A percentile compares a stretch with the other conserved stretches of the same genome.
These are phyloP conservation scores for Eucalyptus erythrocorys DNA, from an alignment of 345 rosid species.

Conservation along the genomic window DNA sequence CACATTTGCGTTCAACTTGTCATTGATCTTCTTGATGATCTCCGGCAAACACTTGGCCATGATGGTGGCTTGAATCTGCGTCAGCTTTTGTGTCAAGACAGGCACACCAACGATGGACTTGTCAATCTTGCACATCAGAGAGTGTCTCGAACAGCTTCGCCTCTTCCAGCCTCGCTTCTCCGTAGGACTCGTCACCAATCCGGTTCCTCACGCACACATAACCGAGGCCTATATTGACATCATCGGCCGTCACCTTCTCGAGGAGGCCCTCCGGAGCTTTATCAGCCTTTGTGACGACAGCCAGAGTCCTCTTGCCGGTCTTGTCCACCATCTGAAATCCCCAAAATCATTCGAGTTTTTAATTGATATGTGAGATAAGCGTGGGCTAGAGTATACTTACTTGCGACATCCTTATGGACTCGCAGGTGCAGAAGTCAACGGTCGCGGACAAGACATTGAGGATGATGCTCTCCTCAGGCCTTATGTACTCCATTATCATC, in stretches of 20 bases:
- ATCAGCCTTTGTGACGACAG: conserved; percentile 39
- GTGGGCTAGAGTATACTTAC: not conserved
- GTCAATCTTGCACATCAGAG: too few relatives aligned
- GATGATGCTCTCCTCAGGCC: conserved; percentile 33
- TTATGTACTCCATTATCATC: conserved; percentile 32
- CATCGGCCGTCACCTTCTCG: conserved; percentile 33
- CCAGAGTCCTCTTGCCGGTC: conserved; percentile 27
- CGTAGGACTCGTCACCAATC: too few relatives aligned
- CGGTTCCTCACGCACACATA: too few relatives aligned
- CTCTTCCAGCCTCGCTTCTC: too few relatives aligned
- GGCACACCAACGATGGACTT: too few relatives aligned
- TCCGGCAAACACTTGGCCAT: too few relatives aligned
- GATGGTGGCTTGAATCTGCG: too few relatives aligned
- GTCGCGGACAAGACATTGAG: conserved; percentile 35
- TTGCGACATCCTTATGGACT: conserved; percentile 41
- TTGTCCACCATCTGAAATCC: conserved; percentile 14
- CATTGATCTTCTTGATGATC: conserved; percentile 11
- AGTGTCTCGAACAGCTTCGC: too few relatives aligned
- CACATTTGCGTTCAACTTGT: not conserved
- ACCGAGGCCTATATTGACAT: too few relatives aligned
- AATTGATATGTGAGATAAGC: not conserved
- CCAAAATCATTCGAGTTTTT: too few relatives aligned
- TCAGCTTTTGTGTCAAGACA: too few relatives aligned
- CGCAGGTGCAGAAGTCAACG: conserved; percentile 33
- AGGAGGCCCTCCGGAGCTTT: conserved; percentile 33